These are phyloP conservation scores for Cutaneotrichosporon sp. DNA, from an alignment of 1,284 basidiomycete species.

Conservation along the genomic window DNA sequence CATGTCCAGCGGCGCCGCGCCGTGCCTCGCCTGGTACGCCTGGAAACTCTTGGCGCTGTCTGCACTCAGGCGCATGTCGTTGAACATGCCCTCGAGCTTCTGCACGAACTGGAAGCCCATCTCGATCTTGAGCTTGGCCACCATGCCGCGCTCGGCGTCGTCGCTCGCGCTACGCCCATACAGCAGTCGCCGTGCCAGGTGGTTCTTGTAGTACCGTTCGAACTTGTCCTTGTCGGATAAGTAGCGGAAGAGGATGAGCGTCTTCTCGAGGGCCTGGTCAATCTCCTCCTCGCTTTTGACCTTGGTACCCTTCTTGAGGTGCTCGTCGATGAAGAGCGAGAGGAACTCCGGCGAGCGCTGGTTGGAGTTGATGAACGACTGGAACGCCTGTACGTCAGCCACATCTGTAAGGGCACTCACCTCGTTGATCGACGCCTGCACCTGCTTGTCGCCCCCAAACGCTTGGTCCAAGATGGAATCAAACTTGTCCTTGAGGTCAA, in stretches of 20 bases:
- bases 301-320: constrained; percentile 93
- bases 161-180: constrained; percentile 87
- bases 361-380: constrained; percentile 88
- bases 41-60: constrained; percentile 78
- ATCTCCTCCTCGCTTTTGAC: constrained; percentile 97
- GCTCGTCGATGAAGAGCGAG: constrained; percentile 96
- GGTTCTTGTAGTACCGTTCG: constrained; percentile 96
- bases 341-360: constrained; percentile 90
- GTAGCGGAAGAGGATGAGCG: constrained; percentile 93
- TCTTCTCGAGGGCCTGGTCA: constrained; percentile 86
- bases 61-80: constrained; percentile 88
- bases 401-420: constrained; percentile 55
- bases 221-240: constrained; percentile 96
- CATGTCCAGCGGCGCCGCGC: constrained; percentile 68
- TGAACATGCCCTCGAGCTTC: constrained; percentile 98
- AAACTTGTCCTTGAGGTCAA: constrained; percentile 89
- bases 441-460: constrained; percentile 71
- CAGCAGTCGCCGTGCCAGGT: constrained; percentile 89
- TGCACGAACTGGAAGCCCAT: constrained; percentile 93
- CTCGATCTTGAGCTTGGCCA: constrained; percentile 96
- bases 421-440: constrained; percentile 86
- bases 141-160: constrained; percentile 97
- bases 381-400: constrained; percentile 69
- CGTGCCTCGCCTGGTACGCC: constrained; percentile 35
- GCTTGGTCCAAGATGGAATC: constrained; percentile 72